Percentiles rank a stretch among this genome's conserved stretches.
Evolutionary conservation across 148 eudicot species (phyloP).

Genomic region (Arctostaphylos glauca): DNA sequence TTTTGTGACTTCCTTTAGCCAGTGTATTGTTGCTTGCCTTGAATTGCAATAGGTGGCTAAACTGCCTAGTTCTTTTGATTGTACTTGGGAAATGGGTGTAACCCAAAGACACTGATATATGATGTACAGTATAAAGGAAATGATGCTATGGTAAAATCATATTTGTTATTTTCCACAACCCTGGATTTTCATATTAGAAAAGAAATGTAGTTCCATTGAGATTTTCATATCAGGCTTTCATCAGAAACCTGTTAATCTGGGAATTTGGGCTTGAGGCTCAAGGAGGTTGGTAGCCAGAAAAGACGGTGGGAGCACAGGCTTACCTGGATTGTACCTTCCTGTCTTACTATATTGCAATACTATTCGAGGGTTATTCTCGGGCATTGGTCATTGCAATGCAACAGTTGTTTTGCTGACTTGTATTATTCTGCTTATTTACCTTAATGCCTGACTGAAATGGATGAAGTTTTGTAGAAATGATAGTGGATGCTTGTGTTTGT

Average conservation of each 20-base stretch:
- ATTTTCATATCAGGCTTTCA: background rate
- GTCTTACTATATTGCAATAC: background rate
- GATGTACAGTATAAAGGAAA: background rate
- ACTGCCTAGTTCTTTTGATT: background rate
- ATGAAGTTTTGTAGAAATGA: background rate
- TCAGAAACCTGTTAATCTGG: background rate
- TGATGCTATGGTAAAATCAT: background rate
- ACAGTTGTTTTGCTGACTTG: background rate
- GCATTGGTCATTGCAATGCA: background rate
- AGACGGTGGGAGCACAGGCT: no score
- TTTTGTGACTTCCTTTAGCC: background rate
- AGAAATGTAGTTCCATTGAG: background rate
- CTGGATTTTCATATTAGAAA: background rate
- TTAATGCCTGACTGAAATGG: background rate
- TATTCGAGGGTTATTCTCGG: background rate
- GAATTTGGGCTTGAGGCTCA: background rate
- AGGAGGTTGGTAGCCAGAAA: no score
- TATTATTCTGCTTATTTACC: background rate
- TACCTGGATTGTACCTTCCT: background rate
- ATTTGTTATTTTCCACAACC: background rate
- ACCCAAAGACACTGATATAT: background rate
- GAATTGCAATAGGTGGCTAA: background rate
- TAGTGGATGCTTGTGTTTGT: background rate
- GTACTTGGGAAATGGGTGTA: background rate
- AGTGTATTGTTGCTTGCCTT: background rate